phyloP scores from a whole-genome alignment of 805 yeast genomes.

The Zygosaccharomyces pseudorouxii region DNA sequence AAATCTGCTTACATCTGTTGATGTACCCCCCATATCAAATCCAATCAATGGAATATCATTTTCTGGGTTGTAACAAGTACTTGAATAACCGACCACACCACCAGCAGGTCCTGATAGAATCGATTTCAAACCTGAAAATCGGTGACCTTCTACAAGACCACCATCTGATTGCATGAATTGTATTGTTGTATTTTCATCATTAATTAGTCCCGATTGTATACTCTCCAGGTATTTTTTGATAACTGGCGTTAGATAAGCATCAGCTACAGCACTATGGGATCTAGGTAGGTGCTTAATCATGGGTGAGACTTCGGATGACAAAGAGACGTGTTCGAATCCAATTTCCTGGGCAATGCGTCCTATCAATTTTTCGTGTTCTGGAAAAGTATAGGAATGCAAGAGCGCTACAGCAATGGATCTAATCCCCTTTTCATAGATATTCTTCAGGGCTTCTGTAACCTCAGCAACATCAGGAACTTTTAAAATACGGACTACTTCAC shows the following conservation, averaged over 20 bases:
- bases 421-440: constrained; percentile 53
- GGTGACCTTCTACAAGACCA: constrained; percentile 78
- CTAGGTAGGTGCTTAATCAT: constrained; percentile 74
- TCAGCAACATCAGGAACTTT: constrained; percentile 45
- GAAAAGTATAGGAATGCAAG: constrained; percentile 68
- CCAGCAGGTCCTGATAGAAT: constrained; percentile 97
- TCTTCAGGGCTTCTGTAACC: constrained; percentile 40
- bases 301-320: constrained; percentile 66
- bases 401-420: constrained; percentile 68
- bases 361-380: constrained; percentile 59
- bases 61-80: constrained; percentile 63
- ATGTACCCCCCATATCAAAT: constrained; percentile 90
- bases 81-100: constrained; percentile 90
- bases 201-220: constrained; percentile 57
- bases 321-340: constrained; percentile 66
- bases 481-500: constrained; percentile 60
- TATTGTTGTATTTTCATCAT: constrained; percentile 45
- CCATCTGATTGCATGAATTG: constrained; percentile 97
- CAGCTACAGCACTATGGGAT: constrained; percentile 74
- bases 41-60: constrained; percentile 64
- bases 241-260: constrained; percentile 79
- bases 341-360: constrained; percentile 56
- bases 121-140: constrained; percentile 83
- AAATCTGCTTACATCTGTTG: constrained; percentile 77
- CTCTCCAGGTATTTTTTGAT: constrained; percentile 58